Base-by-base conservation (phyloP, 2,329 filamentous ascomycete species). In the Neonectria coccinea region DNA sequence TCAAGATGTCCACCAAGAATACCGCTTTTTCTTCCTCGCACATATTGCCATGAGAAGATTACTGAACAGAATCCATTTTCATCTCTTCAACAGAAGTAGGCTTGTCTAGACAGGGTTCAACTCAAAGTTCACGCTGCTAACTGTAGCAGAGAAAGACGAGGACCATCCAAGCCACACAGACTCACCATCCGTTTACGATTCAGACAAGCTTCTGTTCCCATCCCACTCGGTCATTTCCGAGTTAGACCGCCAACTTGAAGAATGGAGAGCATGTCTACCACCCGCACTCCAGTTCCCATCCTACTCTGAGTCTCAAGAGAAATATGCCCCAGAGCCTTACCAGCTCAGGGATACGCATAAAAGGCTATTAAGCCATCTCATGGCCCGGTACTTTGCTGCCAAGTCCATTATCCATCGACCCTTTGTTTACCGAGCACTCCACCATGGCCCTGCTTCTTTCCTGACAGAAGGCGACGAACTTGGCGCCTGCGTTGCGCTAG, bases 1-100 rank as follows among this genome's bases (percentile, higher is more conserved):
- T 3, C 42, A 54, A 11, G 60, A 69, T 4, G 56, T 56, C 14
- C 45, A 52, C 20, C 57, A 63, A 36, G 63, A 67, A 27, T 65
- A 69, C 8, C 67, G 66, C 12, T 62, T 68, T 27, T 69, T 68
- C 54, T 69, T 69, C 18, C 16, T 69, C 3, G 66, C 66, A 2
- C 62, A 68, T 1, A 64, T 69, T 11, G 65, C 67, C 0, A 68
- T 67, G 63, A 52, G 67, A 18, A 61, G 65, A n/a, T 29, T 69
- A 2, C 48, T 69, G 1, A 69, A 69, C 6, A 47, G 63, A 8
- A 66, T 69, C 29, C 52, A 62, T 0, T 69, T 64, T 8, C 66
- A 69, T n/a, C 57, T 69, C 3, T 69, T 67, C 7, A 63, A 51
- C 27, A 31, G 63, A 55, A 59, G 66, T 68, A 52, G 7, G 60